Base-by-base conservation (phyloP, 371 early-diverging fungal genomes). In the Apophysomyces ossiformis region DNA sequence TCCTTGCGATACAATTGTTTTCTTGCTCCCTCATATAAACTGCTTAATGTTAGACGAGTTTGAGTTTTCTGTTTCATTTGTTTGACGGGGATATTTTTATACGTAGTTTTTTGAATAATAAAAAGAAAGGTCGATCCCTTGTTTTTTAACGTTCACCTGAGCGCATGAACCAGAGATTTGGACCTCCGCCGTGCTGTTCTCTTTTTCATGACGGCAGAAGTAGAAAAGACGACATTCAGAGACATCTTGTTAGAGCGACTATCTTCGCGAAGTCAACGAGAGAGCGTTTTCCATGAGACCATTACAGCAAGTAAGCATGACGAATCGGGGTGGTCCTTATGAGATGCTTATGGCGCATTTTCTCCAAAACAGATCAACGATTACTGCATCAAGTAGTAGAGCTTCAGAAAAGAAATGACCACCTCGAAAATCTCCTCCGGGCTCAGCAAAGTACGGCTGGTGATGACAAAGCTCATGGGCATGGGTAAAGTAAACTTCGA, bases 251-350 rank as follows among this genome's bases (percentile, higher is more conserved):
- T 69, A 37, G 57, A 72, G 12, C 69, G 71, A 41, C 56, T 79
- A 11, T n/a, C 47, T 16, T 41, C 32, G 36, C 70, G 76, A 18
- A 43, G 74, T 59, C 12, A 63, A 26, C 57, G 47, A 54, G 77
- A 74, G 57, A 59, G 67, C 18, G 59, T 57, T 8, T 74, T 72
- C 16, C 74, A 76, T 61, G 77, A 69, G 16, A 69, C 71, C 9
- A 69, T 75, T 11, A 32, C 59, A 9, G 60, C 66, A 37, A 77
- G 78, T 77, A 63, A 70, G 64, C 45, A 56, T 43, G 21, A 5
- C 7, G 32, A 35, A 37, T 37, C 57, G 16, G 11, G 13, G 3
- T 38, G 26, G 43, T 38, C 35, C 2, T 13, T 32, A 37, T 44
- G 46, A 37, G 35, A 46, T 21, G 21, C 21, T 21, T 1, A 21